Conservation (phyloP, 768 basidiomycete genomes). For the Boletus eberwhitei region DNA sequence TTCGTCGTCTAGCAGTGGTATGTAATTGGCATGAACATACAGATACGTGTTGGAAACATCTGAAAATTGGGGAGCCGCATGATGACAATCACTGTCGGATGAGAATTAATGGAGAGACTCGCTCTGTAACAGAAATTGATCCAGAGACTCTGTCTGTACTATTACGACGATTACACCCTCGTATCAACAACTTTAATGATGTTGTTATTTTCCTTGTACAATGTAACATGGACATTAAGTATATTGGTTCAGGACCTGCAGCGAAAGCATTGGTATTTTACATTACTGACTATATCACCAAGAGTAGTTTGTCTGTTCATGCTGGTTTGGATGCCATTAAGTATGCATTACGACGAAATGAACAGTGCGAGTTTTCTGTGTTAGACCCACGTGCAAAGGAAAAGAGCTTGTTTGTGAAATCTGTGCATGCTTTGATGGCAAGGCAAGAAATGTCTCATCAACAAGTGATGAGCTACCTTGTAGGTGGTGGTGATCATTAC, state of each 20-base stretch:
- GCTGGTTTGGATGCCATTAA: no score
- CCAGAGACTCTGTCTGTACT: constrained; percentile 5
- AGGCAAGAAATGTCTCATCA: constrained; percentile 29
- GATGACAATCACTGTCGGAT: background rate
- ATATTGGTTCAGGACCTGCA: constrained; percentile 25
- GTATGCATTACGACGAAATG: no score
- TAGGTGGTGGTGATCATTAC: constrained; percentile 23
- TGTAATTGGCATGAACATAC: no score
- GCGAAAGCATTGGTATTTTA: constrained; percentile 34
- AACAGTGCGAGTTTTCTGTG: no score
- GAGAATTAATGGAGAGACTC: background rate
- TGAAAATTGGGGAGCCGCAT: background rate
- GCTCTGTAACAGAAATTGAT: background rate
- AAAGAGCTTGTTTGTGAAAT: background rate
- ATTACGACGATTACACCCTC: constrained; percentile 1
- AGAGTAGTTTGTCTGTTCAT: constrained; percentile 4
- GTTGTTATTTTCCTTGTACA: constrained; percentile 13
- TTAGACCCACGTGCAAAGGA: background rate
- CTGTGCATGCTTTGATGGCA: constrained; percentile 18
- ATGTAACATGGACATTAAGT: constrained; percentile 33
- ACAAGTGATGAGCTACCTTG: constrained; percentile 29
- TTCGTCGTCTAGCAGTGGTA: no score
- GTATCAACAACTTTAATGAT: constrained; percentile 17
- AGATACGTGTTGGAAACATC: background rate
- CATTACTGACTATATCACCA: constrained; percentile 37